Base-by-base conservation (phyloP, 345 rosid species). In the Eutrema heterophyllum region DNA sequence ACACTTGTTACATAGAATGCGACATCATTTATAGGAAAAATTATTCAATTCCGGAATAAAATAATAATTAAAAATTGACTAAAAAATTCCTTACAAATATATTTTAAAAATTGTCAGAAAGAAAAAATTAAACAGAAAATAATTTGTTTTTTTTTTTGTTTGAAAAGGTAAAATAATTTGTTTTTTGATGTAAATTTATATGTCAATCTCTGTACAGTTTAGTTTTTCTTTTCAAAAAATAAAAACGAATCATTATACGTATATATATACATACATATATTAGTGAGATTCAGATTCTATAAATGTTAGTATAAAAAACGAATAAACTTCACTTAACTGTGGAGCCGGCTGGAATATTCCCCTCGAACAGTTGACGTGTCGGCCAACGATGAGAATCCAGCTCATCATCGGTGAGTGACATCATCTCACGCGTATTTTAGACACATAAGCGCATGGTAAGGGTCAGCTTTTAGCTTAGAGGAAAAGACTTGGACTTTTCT, bases 331-430 rank as follows among this genome's bases (percentile, higher is more conserved):
- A 15, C 30, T 4, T 44, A 32, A 27, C n/a, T 39, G 48, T 15
- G 48, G 46, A 63, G 48, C 57, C 49, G 7, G 14, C 18, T 30
- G 38, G 78, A 74, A 74, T 74, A 58, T 74, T 74, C 78, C 62
- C 24, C 35, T 0, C 12, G 40, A 40, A 27, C 13, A 58, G 46
- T 12, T 41, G 68, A 75, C 73, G 73, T 67, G 78, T 67, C 68
- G 48, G 59, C 44, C 62, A 38, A 5, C 67, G 26, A 58, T 5
- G 6, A 48, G 35, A 66, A 74, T 26, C 78, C 78, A 74, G n/a
- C 61, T 39, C 67, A 67, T 40, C 45, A 39, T 7, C 30, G 4
- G 4, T 6, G 12, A 5, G 39, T 64, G 43, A 46, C 55, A 43
- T 49, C 69, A 65, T 8, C 44, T 11, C 5, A 50, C 0, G 78